Evolutionary conservation across 2,329 filamentous ascomycete genomes (phyloP).

Genomic region (Shiraia bambusicola): DNA sequence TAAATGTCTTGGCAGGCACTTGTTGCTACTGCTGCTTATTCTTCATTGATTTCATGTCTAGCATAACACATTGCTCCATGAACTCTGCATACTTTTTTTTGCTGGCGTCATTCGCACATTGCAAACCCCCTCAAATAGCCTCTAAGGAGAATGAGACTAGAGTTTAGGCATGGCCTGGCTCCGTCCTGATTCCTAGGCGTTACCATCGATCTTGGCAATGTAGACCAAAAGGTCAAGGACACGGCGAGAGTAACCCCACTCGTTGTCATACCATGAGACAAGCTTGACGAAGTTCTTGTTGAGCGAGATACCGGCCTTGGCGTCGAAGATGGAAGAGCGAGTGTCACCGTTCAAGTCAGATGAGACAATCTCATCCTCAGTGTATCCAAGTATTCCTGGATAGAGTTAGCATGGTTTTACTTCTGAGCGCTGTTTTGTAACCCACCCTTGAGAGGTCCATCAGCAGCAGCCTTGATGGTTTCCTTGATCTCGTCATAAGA

Average conservation of each 20-base stretch:
- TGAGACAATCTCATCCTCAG: conserved; percentile 95
- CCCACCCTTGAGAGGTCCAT: conserved; percentile 83
- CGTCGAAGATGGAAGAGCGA: conserved; percentile 97
- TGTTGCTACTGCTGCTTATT: conserved; percentile 15
- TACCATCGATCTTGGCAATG: conserved; percentile 49
- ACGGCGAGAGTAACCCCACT: conserved; percentile 98
- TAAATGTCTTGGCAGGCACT: conserved; percentile 1
- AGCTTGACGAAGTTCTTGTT: conserved; percentile 99
- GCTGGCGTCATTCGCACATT: conserved; percentile 9
- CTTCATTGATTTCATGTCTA: conserved; percentile 35
- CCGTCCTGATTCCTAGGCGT: conserved; percentile 46
- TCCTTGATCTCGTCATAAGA: conserved; percentile 90
- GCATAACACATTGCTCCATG: conserved; percentile 21
- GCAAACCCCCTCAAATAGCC: conserved; percentile 5
- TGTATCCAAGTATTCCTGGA: conserved; percentile 84
- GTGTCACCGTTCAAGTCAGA: conserved; percentile 89
- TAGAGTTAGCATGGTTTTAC: conserved; percentile 19
- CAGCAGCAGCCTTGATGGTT: conserved; percentile 79
- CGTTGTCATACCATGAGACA: conserved; percentile 98
- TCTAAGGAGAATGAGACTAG: conserved; percentile 14
- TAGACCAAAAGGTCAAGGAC: conserved; percentile 54
- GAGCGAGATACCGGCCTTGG: conserved; percentile 97
- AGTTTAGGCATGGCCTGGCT: conserved; percentile 39
- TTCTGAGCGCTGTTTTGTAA: conserved; percentile 7
- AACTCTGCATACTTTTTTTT: conserved; percentile 19